phyloP scores from a whole-genome alignment of 371 early-diverging fungal species.

The Vittaforma corneae region DNA sequence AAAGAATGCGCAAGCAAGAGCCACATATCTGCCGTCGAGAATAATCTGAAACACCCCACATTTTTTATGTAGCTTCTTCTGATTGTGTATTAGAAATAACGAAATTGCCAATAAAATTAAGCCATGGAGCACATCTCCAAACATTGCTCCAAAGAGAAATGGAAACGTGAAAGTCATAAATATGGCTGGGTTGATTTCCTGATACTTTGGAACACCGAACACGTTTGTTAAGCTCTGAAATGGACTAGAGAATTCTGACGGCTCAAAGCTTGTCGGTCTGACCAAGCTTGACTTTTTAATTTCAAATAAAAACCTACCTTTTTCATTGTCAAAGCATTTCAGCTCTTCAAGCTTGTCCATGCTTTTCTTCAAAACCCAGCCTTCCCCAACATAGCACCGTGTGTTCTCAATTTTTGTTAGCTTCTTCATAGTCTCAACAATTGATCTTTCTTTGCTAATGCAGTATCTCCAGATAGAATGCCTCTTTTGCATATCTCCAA shows the following conservation, averaged over 20 bases:
- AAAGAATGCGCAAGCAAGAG: slow-evolving; percentile 84
- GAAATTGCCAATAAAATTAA: slow-evolving; percentile 66
- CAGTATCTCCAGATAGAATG: slow-evolving; percentile 45
- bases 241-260: slow-evolving; percentile 81
- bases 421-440: slow-evolving; percentile 51
- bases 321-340: slow-evolving; percentile 33
- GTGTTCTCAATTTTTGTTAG: slow-evolving; percentile 35
- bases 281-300: slow-evolving; percentile 17
- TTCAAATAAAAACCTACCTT: slow-evolving; percentile 53
- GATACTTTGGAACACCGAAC: slow-evolving; percentile 91
- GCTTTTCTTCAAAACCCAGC: slow-evolving; percentile 45
- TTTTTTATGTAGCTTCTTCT: slow-evolving; percentile 60
- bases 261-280: slow-evolving; percentile 80
- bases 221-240: slow-evolving; percentile 94
- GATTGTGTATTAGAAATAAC: slow-evolving; percentile 70
- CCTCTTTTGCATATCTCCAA: neutral
- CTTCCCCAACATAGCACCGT: slow-evolving; percentile 54
- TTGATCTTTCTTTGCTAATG: slow-evolving; percentile 51
- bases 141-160: slow-evolving; percentile 97
- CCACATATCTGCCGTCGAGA: slow-evolving; percentile 85
- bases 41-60: slow-evolving; percentile 71
- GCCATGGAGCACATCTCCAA: slow-evolving; percentile 97
- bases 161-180: slow-evolving; percentile 94
- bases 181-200: slow-evolving; percentile 95
- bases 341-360: slow-evolving; percentile 35